phyloP scores from a whole-genome alignment of 192 early-diverging fungal genomes.

The Jimgerdemannia lactiflua region DNA sequence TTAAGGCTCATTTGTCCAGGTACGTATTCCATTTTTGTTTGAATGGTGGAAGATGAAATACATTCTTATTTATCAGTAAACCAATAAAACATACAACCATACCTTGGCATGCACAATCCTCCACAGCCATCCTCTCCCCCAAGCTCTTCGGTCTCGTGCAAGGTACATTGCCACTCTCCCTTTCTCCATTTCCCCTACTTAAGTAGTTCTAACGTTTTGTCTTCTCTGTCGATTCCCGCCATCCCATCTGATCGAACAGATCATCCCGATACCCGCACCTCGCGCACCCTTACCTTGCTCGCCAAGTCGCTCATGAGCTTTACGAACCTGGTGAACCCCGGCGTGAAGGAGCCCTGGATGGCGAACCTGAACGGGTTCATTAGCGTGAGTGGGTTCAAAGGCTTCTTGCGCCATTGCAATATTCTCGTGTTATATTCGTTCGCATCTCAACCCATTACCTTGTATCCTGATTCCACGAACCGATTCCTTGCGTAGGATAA shows the following conservation, averaged over 20 bases:
- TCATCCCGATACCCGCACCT: constrained; percentile 50
- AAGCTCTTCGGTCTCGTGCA: constrained; percentile 69
- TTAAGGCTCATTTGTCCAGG: constrained; percentile 66
- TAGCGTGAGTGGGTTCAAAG: constrained; percentile 22
- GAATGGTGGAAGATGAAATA: neutral
- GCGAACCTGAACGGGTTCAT: constrained; percentile 61
- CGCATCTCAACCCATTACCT: neutral
- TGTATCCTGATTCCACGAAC: neutral
- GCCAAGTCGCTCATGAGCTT: constrained; percentile 72
- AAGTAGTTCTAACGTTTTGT: neutral
- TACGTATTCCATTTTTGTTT: neutral
- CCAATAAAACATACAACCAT: neutral
- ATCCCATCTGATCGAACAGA: constrained; percentile 16
- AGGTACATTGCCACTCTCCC: constrained; percentile 13
- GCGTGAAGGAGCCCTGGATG: constrained; percentile 68
- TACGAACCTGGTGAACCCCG: constrained; percentile 65
- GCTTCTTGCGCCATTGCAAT: neutral
- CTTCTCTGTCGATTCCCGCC: neutral
- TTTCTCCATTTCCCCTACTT: neutral
- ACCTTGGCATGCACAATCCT: too few species aligned
- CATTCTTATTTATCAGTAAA: neutral
- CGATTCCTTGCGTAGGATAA: constrained; percentile 38
- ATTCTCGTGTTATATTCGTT: neutral
- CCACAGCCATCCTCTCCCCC: constrained; percentile 57
- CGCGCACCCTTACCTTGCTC: constrained; percentile 64